phyloP scores from a whole-genome alignment of 352 stramenopile genomes.

The Phytophthora aleatoria region DNA sequence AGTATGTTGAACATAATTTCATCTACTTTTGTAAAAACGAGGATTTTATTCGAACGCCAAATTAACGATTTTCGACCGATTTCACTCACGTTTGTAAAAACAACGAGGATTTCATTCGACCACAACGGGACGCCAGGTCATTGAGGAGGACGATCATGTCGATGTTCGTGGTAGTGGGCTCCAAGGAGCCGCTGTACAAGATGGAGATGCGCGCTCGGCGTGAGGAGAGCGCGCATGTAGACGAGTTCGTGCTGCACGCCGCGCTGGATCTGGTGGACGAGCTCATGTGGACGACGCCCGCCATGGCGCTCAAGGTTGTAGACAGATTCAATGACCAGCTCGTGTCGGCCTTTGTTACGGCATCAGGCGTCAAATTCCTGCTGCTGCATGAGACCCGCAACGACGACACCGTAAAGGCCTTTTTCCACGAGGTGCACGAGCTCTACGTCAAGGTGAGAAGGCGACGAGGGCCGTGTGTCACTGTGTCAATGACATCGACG shows the following conservation, averaged over 20 bases:
- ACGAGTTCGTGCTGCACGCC: slow-evolving; percentile 98
- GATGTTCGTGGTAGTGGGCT: slow-evolving; percentile 87
- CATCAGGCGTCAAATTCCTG: slow-evolving; percentile 96
- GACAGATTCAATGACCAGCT: slow-evolving; percentile 98
- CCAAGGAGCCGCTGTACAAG: slow-evolving; percentile 88
- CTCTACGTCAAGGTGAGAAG: slow-evolving; percentile 95
- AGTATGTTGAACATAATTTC: too few relatives aligned
- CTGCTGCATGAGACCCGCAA: slow-evolving; percentile 94
- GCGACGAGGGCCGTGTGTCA: neutral
- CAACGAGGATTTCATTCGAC: too few relatives aligned
- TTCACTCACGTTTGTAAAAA: too few relatives aligned
- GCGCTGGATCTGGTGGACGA: slow-evolving; percentile 97
- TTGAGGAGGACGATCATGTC: slow-evolving; percentile 47
- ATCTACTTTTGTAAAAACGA: too few relatives aligned
- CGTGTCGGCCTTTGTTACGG: slow-evolving; percentile 96
- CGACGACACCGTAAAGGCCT: slow-evolving; percentile 95
- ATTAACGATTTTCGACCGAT: too few relatives aligned
- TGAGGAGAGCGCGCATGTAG: slow-evolving; percentile 91
- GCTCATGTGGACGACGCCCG: slow-evolving; percentile 93
- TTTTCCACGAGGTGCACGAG: slow-evolving; percentile 97
- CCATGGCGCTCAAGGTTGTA: slow-evolving; percentile 93
- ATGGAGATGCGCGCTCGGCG: slow-evolving; percentile 83
- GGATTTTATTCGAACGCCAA: too few relatives aligned
- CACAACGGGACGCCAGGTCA: neutral
- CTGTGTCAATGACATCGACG: neutral